A percentile compares a stretch with the other conserved stretches of the same genome.
Evolutionary conservation across 73 alveolate genomes (phyloP).

Genomic region (Blepharisma stoltei): DNA sequence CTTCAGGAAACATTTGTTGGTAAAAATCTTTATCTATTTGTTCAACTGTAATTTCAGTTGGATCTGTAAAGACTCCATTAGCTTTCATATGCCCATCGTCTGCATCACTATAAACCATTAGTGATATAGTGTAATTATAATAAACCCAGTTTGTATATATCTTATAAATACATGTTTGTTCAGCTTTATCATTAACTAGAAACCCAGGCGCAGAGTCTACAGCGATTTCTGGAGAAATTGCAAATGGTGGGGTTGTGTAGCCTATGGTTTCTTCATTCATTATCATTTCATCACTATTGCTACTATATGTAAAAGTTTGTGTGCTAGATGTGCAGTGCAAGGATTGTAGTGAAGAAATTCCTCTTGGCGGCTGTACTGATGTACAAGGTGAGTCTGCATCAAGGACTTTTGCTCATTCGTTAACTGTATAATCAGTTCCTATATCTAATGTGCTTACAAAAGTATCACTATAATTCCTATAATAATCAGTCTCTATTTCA

Average conservation of each 20-base stretch:
- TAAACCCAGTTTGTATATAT: not conserved
- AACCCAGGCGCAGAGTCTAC: not conserved
- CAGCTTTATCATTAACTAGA: not conserved
- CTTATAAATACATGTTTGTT: not conserved
- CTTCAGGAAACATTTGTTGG: slow-evolving; percentile 15
- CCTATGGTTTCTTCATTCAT: not conserved
- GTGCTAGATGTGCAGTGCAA: not conserved
- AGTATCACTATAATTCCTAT: not conserved
- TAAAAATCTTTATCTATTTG: not conserved
- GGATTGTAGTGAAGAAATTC: slow-evolving; percentile 2
- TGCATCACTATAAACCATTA: not conserved
- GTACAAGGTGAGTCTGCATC: not conserved
- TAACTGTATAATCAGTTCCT: not conserved
- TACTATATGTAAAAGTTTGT: not conserved
- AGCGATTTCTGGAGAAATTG: slow-evolving; percentile 15
- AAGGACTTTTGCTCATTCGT: not conserved
- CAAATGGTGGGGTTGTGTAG: not conserved
- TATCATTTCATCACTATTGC: not conserved
- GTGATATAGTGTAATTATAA: not conserved
- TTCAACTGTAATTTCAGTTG: not conserved
- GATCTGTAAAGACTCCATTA: not conserved
- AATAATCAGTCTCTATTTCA: not conserved
- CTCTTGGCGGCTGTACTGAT: slow-evolving; percentile 10
- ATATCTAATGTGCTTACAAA: not conserved
- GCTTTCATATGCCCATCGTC: slow-evolving; percentile 4